Conservation (phyloP, 192 early-diverging fungal genomes). For the Phycomyces nitens region DNA sequence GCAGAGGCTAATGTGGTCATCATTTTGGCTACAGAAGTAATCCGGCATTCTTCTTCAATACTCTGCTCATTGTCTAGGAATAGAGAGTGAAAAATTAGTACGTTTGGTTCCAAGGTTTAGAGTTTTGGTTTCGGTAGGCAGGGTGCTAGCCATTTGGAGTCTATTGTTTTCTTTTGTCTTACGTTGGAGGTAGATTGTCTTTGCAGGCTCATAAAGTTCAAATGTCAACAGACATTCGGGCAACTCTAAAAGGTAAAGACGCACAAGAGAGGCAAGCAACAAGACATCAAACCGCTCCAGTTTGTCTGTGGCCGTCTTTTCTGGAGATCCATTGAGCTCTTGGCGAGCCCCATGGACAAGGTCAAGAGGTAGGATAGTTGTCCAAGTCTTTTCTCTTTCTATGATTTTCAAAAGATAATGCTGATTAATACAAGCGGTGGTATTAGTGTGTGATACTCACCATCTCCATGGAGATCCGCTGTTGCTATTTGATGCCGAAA, state of each 20-base stretch:
- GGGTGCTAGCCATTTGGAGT: too few species aligned
- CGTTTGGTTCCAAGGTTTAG: too few species aligned
- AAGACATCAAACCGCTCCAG: slow-evolving; percentile 55
- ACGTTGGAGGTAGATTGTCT: slow-evolving; percentile 58
- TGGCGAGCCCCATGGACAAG: slow-evolving; percentile 60
- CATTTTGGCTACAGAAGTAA: slow-evolving; percentile 45
- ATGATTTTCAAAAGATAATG: slow-evolving; percentile 3
- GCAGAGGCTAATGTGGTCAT: slow-evolving; percentile 40
- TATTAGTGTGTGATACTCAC: slow-evolving; percentile 4
- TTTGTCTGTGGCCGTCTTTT: slow-evolving; percentile 47
- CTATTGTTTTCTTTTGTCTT: too few species aligned
- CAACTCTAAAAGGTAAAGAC: slow-evolving; percentile 68
- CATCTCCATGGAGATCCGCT: neutral
- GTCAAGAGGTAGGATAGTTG: slow-evolving; percentile 46
- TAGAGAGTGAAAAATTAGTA: neutral
- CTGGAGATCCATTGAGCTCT: slow-evolving; percentile 51
- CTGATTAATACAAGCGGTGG: too few species aligned
- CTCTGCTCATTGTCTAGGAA: neutral
- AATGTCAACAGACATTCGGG: slow-evolving; percentile 64
- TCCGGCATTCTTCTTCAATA: slow-evolving; percentile 15
- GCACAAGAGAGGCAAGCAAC: slow-evolving; percentile 52
- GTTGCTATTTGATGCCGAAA: neutral
- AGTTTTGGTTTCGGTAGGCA: too few species aligned
- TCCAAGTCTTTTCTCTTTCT: slow-evolving; percentile 60
- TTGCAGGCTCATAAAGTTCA: slow-evolving; percentile 66